Evolutionary conservation across 2,329 filamentous ascomycete genomes (phyloP), one percentile per base, ranked within the genome.

Genomic region (Hypoxylon sp.): DNA sequence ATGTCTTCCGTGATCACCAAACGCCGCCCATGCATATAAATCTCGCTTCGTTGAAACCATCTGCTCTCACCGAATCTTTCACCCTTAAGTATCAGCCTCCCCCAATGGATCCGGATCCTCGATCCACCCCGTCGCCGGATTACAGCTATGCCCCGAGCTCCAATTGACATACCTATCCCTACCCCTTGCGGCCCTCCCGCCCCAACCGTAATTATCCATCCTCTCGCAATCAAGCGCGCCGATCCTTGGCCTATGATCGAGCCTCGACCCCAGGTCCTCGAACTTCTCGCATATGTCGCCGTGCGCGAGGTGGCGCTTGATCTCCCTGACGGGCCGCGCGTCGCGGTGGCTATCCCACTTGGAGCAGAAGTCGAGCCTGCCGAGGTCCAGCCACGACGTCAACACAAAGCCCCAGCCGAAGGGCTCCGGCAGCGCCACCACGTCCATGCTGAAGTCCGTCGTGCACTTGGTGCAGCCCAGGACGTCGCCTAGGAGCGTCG

Each of bases 311-410:
- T 50, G 11, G 9, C 74, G 68, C 14, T 31, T 35, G 26, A 57
- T 50, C 9, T 68, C 60, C 24, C 71, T 39, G 14, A 47, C 22
- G 1, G 72, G 64, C 13, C 70, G 64, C 14, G 55, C 53, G 24
- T 73, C 72, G 14, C 72, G 58, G 37, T 75, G 72, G 26, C 67
- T 71, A 37, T 75, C 70, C 70, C 72, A 74, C 42, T 74, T 74
- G n/a, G 33, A 22, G 46, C 67, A 68, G 62, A 74, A 74, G 26
- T 74, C 73, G 31, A 71, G 47, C 8, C 26, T 58, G 14, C 74
- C 74, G 1, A 74, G 56, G 29, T 75, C 74, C 5, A 75, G 26
- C 73, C 72, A 75, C 3, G 72, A 68, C 1, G 72, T 75, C 10
- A 75, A 50, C 2, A 68, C 60, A 44, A 75, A 75, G 13, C 74